Evolutionary conservation across 106 monocot genomes (phyloP), one percentile per base, ranked within the genome.

Genomic region (Chionographis japonica): DNA sequence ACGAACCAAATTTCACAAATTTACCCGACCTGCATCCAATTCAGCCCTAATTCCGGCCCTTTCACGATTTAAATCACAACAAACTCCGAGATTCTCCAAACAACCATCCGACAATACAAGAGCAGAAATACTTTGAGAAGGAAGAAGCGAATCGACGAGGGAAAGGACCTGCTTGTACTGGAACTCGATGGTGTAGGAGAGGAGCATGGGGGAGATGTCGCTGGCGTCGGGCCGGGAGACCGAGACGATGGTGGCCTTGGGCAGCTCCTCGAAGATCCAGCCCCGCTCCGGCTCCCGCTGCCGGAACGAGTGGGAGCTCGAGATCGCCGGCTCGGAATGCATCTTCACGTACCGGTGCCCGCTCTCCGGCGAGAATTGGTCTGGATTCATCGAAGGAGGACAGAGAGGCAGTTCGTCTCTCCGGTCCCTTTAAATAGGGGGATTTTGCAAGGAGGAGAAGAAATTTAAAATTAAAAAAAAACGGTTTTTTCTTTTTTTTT

Each of bases 171-270:
- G 89, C 63, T 95, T 95, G 84, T 95, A 95, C 51, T 82, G 84
- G 71, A 95, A 74, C 63, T 95, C 92, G 78, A 95, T 92, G 61
- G 88, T 89, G 78, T 95, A 95, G 20, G 92, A 77, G 16, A 95
- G 86, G 8, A 92, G 84, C 71, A 92, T 77, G 66, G 95, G 95
- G 36, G 81, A 89, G 74, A 91, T 95, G 60, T 95, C 95, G 68
- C 84, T 79, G 35, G 70, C 89, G 55, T 95, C 95, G 66, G 91
- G 89, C 40, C 95, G 78, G 27, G 95, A 95, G 18, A 95, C 86
- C 4, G 92, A 92, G 43, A 92, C 75, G 77, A 95, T 91, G 36
- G 58, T 76, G 9, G 88, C 86, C 64, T 72, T 81, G 16, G 95
- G 95, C 70, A 95, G 61, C 67, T 92, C 95, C 0, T 89, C 86